Evolutionary conservation across 2,329 filamentous ascomycete genomes (phyloP).

Genomic region (Neofusicoccum kwambonambiense): DNA sequence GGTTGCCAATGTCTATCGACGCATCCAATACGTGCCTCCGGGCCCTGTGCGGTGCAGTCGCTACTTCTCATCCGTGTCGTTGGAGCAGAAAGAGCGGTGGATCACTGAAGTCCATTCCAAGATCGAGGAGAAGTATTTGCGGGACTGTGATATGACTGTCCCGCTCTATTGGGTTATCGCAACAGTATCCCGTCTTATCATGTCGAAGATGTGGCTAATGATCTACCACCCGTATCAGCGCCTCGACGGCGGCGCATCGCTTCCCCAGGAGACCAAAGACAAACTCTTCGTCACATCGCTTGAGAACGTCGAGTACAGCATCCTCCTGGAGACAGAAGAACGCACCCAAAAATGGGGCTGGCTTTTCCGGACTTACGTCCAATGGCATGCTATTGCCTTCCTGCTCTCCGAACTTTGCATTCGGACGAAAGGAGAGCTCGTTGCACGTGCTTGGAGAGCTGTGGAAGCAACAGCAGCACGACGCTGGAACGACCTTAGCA

Average conservation of each 20-base stretch:
- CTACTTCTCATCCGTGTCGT: constrained; percentile 44
- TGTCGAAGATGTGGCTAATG: constrained; percentile 73
- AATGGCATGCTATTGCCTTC: constrained; percentile 65
- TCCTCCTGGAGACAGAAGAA: constrained; percentile 63
- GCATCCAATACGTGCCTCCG: constrained; percentile 46
- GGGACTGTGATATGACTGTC: constrained; percentile 53
- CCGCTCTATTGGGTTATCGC: constrained; percentile 68
- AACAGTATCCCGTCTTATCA: constrained; percentile 64
- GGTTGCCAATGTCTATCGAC: constrained; percentile 48
- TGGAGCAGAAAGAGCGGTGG: constrained; percentile 50
- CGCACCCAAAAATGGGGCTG: constrained; percentile 63
- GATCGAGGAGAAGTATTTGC: constrained; percentile 51
- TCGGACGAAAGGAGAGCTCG: constrained; percentile 55
- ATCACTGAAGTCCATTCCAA: constrained; percentile 48
- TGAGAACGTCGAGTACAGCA: constrained; percentile 71
- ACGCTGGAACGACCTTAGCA: constrained; percentile 37
- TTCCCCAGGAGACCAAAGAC: constrained; percentile 63
- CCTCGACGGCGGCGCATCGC: constrained; percentile 54
- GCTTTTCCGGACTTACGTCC: constrained; percentile 63
- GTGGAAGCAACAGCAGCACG: constrained; percentile 49
- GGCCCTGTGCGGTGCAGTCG: constrained; percentile 42
- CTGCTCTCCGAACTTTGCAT: constrained; percentile 60
- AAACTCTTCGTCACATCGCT: constrained; percentile 70
- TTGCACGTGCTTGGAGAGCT: constrained; percentile 61
- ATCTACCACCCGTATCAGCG: constrained; percentile 72